A percentile compares a stretch with the other conserved stretches of the same genome.
These are phyloP conservation scores for Coprinopsis cinerea DNA, from an alignment of 768 basidiomycete species.

Conservation along the genomic window DNA sequence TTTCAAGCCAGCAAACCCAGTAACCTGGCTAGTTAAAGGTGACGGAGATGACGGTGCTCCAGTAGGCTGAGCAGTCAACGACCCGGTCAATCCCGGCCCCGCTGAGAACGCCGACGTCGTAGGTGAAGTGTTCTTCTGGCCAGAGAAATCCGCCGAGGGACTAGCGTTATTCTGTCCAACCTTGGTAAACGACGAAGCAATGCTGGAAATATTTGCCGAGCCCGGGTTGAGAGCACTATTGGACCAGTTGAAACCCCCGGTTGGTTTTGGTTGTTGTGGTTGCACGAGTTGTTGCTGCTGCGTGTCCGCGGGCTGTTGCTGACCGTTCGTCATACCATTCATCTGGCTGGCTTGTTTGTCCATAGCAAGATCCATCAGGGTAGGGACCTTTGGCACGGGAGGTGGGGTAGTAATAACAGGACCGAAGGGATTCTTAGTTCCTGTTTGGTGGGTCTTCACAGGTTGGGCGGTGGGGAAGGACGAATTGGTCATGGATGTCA, in stretches of 20 bases:
- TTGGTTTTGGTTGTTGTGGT: conserved; percentile 14
- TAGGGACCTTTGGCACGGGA: conserved; percentile 68
- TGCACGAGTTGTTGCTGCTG: conserved; percentile 24
- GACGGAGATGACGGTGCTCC: conserved; percentile 28
- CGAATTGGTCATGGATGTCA: conserved; percentile 36
- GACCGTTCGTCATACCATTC: conserved; percentile 4
- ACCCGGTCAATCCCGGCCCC: conserved; percentile 37
- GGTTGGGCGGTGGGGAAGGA: conserved; percentile 50
- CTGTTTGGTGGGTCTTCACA: conserved; percentile 85
- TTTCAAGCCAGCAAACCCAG: conserved; percentile 58
- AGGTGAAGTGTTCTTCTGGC: conserved; percentile 15
- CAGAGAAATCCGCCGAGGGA: conserved; percentile 23
- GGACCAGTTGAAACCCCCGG: conserved; percentile 31
- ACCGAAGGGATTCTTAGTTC: conserved; percentile 94
- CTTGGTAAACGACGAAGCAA: conserved; percentile 64
- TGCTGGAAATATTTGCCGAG: conserved; percentile 53
- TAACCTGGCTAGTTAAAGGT: conserved; percentile 40
- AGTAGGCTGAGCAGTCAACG: conserved; percentile 47
- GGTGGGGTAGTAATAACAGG: conserved; percentile 59
- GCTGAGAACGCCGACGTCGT: conserved; percentile 40
- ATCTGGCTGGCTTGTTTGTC: conserved; percentile 24
- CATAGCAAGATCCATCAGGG: conserved; percentile 73
- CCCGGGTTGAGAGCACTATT: conserved; percentile 38
- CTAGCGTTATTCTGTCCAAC: conserved; percentile 22
- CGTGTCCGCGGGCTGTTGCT: conserved; percentile 18